Evolutionary conservation across 768 basidiomycete species (phyloP), one percentile per base, ranked within the genome.

Genomic region (Lactarius pseudohatsudake): DNA sequence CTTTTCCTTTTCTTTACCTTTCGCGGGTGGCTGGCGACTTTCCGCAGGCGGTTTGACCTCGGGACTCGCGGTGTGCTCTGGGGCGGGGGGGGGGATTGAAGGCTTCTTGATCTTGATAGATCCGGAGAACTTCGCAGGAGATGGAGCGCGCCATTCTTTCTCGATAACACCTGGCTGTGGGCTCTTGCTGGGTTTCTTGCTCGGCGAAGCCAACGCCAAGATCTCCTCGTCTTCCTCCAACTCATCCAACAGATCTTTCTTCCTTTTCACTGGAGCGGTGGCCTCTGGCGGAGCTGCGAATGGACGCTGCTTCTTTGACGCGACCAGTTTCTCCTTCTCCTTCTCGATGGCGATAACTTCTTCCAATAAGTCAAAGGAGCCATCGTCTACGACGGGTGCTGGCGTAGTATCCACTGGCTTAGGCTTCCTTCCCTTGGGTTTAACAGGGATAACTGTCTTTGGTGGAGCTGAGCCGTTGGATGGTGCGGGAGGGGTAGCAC

Each of bases 301-400:
- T 28, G 61, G 66, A 22, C 71, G 72, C 60, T 69, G 68, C 38
- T 72, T 70, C 41, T 70, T 67, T 43, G 65, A 63, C 11, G 63
- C 66, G 57, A 55, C 61, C 41, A 69, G 64, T 61, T 68, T 72
- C 64, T 78, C 76, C 60, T 75, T 72, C 59, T 73, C 72, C 62
- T 73, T 74, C 73, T 92, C 91, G 47, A 92, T 89, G 9, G 91
- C 91, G 62, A 92, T 82, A 22, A 93, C 90, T 74, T 92, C 91
- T 74, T 91, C 89, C 2, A 91, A 77, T 47, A 93, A 80, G 72
- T 93, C 91, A 70, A 90, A 86, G 34, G 88, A 89, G n/a, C 89
- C 90, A 75, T 92, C 90, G 70, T 92, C 89, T 3, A 74, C 71
- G 40, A 59, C 56, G 0, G 69, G 83, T 2, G 86, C 86, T 1